Evolutionary conservation across 352 stramenopile genomes (phyloP).

Genomic region (Globisporangium cystogenes): DNA sequence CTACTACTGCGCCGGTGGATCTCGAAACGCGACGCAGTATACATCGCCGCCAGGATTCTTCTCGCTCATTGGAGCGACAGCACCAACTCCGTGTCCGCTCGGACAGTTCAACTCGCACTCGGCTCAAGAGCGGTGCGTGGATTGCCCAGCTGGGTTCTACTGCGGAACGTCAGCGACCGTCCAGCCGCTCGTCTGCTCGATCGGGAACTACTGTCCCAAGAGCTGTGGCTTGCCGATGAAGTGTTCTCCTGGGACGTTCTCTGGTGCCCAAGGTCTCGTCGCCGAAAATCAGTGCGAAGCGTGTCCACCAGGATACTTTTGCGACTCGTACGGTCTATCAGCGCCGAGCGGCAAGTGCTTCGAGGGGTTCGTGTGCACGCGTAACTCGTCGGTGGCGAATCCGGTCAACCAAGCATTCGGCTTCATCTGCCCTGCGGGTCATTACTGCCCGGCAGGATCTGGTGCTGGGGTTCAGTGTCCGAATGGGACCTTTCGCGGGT

Average conservation of each 20-base stretch:
- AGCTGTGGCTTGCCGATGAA: slow-evolving; percentile 44
- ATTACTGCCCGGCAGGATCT: slow-evolving; percentile 70
- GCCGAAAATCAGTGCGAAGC: slow-evolving; percentile 64
- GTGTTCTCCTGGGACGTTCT: slow-evolving; percentile 60
- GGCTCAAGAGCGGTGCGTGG: slow-evolving; percentile 43
- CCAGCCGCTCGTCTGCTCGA: slow-evolving; percentile 40
- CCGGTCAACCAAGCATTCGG: slow-evolving; percentile 41
- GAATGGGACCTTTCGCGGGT: slow-evolving; percentile 43
- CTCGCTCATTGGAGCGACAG: slow-evolving; percentile 35
- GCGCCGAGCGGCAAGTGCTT: slow-evolving; percentile 49
- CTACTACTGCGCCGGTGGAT: slow-evolving; percentile 72
- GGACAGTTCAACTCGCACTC: slow-evolving; percentile 60
- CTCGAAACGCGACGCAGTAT: slow-evolving; percentile 46
- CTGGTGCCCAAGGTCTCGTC: slow-evolving; percentile 51
- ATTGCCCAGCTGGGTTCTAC: slow-evolving; percentile 69
- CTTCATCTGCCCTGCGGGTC: slow-evolving; percentile 53
- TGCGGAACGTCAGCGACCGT: slow-evolving; percentile 54
- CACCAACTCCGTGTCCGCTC: slow-evolving; percentile 40
- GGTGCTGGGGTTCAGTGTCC: slow-evolving; percentile 52
- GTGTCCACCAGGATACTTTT: slow-evolving; percentile 84
- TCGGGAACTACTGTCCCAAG: slow-evolving; percentile 64
- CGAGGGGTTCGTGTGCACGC: slow-evolving; percentile 56
- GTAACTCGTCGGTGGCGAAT: slow-evolving; percentile 52
- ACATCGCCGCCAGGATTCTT: slow-evolving; percentile 47
- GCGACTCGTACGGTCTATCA: slow-evolving; percentile 74